These are phyloP conservation scores for Sedum album DNA, from an alignment of 164 flowering plant genomes.

Conservation along the genomic window DNA sequence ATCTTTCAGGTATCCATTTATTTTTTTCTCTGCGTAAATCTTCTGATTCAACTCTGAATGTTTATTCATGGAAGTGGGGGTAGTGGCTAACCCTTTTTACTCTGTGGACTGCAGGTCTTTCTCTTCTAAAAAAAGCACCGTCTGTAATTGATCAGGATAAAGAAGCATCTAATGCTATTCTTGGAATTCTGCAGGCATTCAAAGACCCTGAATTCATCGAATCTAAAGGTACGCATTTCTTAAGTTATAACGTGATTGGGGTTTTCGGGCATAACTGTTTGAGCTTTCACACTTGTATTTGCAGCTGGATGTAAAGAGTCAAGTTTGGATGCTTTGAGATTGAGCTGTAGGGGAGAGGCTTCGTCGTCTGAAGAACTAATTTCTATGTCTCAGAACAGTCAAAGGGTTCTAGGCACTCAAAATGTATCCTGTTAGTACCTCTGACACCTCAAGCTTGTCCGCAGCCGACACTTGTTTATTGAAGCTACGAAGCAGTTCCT, in stretches of 20 bases:
- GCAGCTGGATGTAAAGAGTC: slow-evolving; percentile 32
- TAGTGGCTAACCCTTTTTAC: neutral
- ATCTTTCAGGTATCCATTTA: slow-evolving; percentile 63
- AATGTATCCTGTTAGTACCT: slow-evolving; percentile 24
- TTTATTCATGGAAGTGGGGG: neutral
- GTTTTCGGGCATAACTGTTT: neutral
- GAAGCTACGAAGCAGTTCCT: slow-evolving; percentile 32
- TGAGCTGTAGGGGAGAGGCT: slow-evolving; percentile 20
- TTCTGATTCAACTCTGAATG: neutral
- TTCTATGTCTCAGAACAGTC: slow-evolving; percentile 27
- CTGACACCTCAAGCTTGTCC: slow-evolving; percentile 30
- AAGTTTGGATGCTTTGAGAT: slow-evolving; percentile 25
- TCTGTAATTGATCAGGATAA: slow-evolving; percentile 16
- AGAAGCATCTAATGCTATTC: slow-evolving; percentile 13
- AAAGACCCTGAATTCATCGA: slow-evolving; percentile 17
- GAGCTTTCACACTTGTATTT: slow-evolving; percentile 8
- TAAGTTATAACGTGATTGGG: neutral
- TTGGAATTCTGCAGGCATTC: slow-evolving; percentile 21
- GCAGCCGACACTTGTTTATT: slow-evolving; percentile 20
- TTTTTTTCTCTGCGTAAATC: neutral
- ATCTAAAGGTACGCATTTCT: slow-evolving; percentile 26
- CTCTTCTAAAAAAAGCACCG: slow-evolving; percentile 30
- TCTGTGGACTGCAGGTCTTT: slow-evolving; percentile 34
- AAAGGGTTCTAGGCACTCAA: slow-evolving; percentile 18
- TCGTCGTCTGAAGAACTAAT: slow-evolving; percentile 23